Evolutionary conservation across 2,329 filamentous ascomycete genomes (phyloP).

Genomic region (Colletotrichum euphorbiae): DNA sequence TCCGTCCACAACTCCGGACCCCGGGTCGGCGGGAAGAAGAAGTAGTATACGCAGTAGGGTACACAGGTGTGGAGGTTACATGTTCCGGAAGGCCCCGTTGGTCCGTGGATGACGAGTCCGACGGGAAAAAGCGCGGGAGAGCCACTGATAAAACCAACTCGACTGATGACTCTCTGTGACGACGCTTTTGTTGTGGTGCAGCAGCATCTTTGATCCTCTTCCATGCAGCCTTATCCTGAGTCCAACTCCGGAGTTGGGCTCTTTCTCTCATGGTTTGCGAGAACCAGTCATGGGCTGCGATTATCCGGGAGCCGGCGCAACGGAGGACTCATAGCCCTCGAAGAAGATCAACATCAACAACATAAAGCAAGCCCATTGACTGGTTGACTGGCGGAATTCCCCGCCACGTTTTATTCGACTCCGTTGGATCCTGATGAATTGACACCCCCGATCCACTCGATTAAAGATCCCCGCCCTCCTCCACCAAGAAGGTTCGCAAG

Average conservation of each 20-base stretch:
- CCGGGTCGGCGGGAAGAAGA: neutral
- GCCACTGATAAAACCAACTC: neutral
- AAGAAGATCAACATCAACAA: neutral
- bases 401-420: conserved; percentile 5
- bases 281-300: conserved; percentile 10
- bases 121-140: neutral
- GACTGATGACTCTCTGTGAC: conserved; percentile 21
- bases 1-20: neutral
- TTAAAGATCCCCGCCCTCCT: neutral
- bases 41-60: too few species aligned
- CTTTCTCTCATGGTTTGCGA: neutral
- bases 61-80: conserved; percentile 14
- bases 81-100: conserved; percentile 26
- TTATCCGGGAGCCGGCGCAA: neutral
- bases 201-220: conserved; percentile 32
- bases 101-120: conserved; percentile 12
- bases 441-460: neutral
- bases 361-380: neutral
- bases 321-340: conserved; percentile 8
- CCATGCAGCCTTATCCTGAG: conserved; percentile 38
- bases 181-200: conserved; percentile 32
- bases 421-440: conserved; percentile 12
- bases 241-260: conserved; percentile 11
- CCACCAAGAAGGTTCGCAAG: conserved; percentile 12
- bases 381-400: neutral